Evolutionary conservation across 306 rosid genomes (phyloP).

Genomic region (Spatholobus suberectus): DNA sequence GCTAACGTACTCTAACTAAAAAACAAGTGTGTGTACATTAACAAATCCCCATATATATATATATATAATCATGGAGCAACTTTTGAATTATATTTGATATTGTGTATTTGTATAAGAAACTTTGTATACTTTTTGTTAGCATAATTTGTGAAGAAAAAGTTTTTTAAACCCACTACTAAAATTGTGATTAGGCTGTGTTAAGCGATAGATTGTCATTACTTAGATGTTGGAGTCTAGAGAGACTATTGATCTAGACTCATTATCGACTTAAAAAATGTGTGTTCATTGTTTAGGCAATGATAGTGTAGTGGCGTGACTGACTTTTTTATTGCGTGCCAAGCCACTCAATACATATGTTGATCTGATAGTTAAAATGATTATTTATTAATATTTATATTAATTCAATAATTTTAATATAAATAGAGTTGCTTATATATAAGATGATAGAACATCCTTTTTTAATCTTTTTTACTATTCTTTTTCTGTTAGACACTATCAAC

Average conservation of each 20-base stretch:
- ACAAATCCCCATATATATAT: too few species aligned
- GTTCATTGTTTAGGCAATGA: too few species aligned
- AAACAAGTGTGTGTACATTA: too few species aligned
- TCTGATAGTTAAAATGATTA: too few species aligned
- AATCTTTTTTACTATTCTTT: not conserved
- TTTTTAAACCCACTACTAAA: not conserved
- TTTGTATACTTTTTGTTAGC: not conserved
- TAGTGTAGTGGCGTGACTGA: too few species aligned
- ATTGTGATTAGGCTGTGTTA: not conserved
- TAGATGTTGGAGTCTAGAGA: not conserved
- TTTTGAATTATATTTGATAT: not conserved
- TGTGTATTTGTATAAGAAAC: not conserved
- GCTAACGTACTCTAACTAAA: too few species aligned
- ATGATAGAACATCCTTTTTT: too few species aligned
- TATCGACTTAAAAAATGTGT: not conserved
- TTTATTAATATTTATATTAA: too few species aligned
- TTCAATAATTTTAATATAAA: too few species aligned
- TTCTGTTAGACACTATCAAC: too few species aligned
- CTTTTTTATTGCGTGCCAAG: too few species aligned
- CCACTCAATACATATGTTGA: not conserved
- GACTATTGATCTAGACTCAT: not conserved
- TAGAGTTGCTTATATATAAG: not conserved
- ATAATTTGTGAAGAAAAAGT: not conserved
- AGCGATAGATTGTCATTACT: not conserved
- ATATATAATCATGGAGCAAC: not conserved